phyloP scores from a whole-genome alignment of 2,329 filamentous ascomycete species.

The Aspergillus sp. region DNA sequence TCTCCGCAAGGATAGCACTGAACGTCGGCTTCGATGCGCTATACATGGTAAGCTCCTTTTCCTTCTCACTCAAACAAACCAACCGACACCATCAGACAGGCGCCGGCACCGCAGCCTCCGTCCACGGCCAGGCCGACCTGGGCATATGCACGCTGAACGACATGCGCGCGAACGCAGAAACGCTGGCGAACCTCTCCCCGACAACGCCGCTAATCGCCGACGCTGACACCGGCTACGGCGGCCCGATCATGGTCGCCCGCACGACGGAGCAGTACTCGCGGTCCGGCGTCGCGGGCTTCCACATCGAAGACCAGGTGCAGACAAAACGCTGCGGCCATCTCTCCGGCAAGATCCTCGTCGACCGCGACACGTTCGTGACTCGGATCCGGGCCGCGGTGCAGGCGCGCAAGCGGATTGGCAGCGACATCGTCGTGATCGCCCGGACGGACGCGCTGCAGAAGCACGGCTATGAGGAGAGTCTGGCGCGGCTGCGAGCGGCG shows the following conservation, averaged over 20 bases:
- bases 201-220: conserved; percentile 50
- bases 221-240: conserved; percentile 47
- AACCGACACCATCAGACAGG: conserved; percentile 42
- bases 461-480: conserved; percentile 33
- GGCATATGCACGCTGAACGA: conserved; percentile 53
- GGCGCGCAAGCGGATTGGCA: conserved; percentile 24
- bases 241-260: conserved; percentile 37
- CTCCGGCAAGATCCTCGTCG: conserved; percentile 30
- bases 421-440: conserved; percentile 36
- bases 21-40: conserved; percentile 54
- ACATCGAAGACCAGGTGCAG: conserved; percentile 49
- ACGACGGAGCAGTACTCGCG: conserved; percentile 42
- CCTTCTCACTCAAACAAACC: neutral
- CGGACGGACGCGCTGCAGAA: conserved; percentile 32
- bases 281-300: conserved; percentile 46
- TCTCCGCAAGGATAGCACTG: conserved; percentile 55
- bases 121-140: conserved; percentile 54
- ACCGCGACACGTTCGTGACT: conserved; percentile 23
- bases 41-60: conserved; percentile 50
- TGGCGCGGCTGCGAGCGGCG: conserved; percentile 29
- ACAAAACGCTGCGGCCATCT: conserved; percentile 35
- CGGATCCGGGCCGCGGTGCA: conserved; percentile 29
- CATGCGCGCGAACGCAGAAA: conserved; percentile 54
- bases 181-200: conserved; percentile 53
- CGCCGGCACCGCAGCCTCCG: conserved; percentile 52